Evolutionary conservation across 2,329 filamentous ascomycete genomes (phyloP).

Genomic region (Plenodomus tracheiphilus): DNA sequence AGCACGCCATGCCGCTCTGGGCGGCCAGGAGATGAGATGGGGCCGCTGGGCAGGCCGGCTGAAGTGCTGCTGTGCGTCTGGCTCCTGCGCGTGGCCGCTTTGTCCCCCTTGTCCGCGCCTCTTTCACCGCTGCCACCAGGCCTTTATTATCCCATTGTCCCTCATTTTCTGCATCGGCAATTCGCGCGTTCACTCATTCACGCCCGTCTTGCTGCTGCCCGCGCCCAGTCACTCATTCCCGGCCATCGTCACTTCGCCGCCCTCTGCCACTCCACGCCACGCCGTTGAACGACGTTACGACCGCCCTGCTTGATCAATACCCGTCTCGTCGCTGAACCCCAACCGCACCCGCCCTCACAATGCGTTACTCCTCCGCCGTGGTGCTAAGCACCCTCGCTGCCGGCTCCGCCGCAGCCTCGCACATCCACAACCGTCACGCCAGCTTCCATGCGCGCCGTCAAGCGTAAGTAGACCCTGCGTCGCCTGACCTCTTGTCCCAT

Average conservation of each 20-base stretch:
- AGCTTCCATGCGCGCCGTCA: constrained; percentile 43
- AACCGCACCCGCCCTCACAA: constrained; percentile 18
- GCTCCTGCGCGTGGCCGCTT: constrained; percentile 26
- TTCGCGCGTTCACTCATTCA: constrained; percentile 47
- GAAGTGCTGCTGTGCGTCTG: constrained; percentile 22
- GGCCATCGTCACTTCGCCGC: constrained; percentile 4
- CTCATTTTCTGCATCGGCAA: constrained; percentile 27
- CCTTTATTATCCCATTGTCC: constrained; percentile 29
- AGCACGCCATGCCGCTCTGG: constrained; percentile 16
- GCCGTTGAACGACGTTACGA: constrained; percentile 35
- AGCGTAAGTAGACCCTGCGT: constrained; percentile 25
- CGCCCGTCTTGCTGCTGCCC: constrained; percentile 33
- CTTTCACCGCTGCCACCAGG: constrained; percentile 26
- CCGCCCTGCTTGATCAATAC: constrained; percentile 12
- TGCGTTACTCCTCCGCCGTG: constrained; percentile 43
- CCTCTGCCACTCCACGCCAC: constrained; percentile 9
- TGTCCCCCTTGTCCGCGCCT: constrained; percentile 22
- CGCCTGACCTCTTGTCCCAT: not conserved
- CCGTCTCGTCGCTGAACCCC: constrained; percentile 7
- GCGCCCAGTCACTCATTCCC: constrained; percentile 35
- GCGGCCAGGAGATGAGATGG: constrained; percentile 29
- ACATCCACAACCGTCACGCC: constrained; percentile 38
- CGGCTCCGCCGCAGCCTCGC: constrained; percentile 35
- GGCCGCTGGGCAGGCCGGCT: constrained; percentile 27
- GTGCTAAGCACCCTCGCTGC: constrained; percentile 44